Conservation (phyloP, 75 land plant species). For the Cryptomeria japonica region DNA sequence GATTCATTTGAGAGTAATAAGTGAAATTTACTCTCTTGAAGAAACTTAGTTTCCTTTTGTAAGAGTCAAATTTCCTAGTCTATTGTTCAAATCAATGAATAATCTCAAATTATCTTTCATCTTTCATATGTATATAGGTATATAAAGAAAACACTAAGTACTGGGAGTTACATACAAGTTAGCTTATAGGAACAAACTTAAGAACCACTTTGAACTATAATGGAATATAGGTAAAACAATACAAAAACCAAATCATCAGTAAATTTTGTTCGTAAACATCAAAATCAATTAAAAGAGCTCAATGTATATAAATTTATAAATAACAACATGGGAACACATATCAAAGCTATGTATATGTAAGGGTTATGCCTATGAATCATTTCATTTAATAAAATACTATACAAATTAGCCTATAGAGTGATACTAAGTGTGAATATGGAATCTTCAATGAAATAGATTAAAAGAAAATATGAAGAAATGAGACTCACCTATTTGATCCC, state of each 20-base stretch:
- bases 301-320: not conserved
- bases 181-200: not conserved
- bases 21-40: too few relatives aligned
- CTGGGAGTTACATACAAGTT: too few relatives aligned
- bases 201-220: not conserved
- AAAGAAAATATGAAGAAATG: not conserved
- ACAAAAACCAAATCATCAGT: not conserved
- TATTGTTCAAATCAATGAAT: too few relatives aligned
- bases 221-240: not conserved
- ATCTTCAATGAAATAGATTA: not conserved
- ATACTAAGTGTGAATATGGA: not conserved
- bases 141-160: too few relatives aligned
- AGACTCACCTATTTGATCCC: conserved; percentile 74
- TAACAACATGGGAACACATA: not conserved
- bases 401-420: not conserved
- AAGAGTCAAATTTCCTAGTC: too few relatives aligned
- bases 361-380: not conserved
- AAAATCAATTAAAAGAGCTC: not conserved
- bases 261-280: not conserved
- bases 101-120: too few relatives aligned
- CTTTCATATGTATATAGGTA: too few relatives aligned
- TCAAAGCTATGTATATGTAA: not conserved
- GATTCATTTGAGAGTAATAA: too few relatives aligned
- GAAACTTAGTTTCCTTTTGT: too few relatives aligned
- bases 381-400: not conserved